Evolutionary conservation across 345 rosid species (phyloP).

Genomic region (Microthlaspi erraticum): DNA sequence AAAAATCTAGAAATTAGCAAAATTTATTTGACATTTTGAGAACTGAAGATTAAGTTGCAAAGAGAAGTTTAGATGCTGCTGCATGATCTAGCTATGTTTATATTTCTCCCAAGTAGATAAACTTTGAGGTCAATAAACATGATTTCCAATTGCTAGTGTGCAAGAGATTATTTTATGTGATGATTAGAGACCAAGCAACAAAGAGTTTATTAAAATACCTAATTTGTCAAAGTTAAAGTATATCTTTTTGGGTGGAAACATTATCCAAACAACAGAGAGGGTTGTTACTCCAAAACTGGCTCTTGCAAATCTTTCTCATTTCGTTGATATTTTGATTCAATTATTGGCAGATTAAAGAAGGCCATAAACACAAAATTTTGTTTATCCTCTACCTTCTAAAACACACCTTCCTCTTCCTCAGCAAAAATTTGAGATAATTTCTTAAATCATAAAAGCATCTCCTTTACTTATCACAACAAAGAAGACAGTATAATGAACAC

Average conservation of each 20-base stretch:
- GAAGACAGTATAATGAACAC: neutral
- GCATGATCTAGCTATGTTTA: too few relatives aligned
- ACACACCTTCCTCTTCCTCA: neutral
- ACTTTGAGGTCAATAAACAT: neutral
- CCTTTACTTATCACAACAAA: neutral
- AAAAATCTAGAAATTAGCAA: too few relatives aligned
- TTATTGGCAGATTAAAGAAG: neutral
- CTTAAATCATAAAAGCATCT: neutral
- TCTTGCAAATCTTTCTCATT: neutral
- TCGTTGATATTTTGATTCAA: neutral
- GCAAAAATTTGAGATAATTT: neutral
- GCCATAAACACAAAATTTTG: neutral
- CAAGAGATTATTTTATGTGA: neutral
- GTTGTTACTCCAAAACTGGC: neutral
- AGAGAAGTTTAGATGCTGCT: neutral
- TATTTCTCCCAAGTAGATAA: too few relatives aligned
- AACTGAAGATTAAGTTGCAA: neutral
- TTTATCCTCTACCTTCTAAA: neutral
- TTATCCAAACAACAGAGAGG: constrained; percentile 31
- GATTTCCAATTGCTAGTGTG: neutral
- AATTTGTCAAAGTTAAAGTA: constrained; percentile 69
- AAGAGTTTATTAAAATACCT: constrained; percentile 47
- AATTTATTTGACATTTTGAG: neutral
- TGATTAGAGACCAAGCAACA: constrained; percentile 6
- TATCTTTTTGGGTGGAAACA: constrained; percentile 63